phyloP scores from a whole-genome alignment of 805 yeast species.

The Candida bentonensis region DNA sequence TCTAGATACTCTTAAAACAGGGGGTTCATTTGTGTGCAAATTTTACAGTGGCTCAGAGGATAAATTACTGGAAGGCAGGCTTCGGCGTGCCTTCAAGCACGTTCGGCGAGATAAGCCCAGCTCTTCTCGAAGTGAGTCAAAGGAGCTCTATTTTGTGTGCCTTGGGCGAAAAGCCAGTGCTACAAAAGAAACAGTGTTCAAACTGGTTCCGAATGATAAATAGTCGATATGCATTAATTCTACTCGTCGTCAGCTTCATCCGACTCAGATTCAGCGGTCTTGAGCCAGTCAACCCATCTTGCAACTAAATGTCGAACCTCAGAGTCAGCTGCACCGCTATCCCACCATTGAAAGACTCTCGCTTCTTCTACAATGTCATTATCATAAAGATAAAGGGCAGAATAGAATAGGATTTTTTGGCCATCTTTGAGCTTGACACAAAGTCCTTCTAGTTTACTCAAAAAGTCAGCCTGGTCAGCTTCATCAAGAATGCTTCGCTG shows the following conservation, averaged over 20 bases:
- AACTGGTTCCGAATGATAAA: background rate
- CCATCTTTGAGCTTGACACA: conserved; percentile 29
- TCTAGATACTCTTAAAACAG: conserved; percentile 49
- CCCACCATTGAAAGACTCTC: conserved; percentile 74
- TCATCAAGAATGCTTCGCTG: conserved; percentile 72
- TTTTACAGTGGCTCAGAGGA: conserved; percentile 79
- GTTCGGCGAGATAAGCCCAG: conserved; percentile 67
- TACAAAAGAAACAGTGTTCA: background rate
- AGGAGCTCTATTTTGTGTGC: conserved; percentile 72
- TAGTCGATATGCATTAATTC: background rate
- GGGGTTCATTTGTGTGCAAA: conserved; percentile 71
- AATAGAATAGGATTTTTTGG: conserved; percentile 33
- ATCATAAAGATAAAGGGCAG: conserved; percentile 57
- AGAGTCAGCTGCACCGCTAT: conserved; percentile 28
- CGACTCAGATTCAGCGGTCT: conserved; percentile 57
- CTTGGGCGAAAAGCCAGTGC: conserved; percentile 10
- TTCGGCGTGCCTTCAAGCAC: conserved; percentile 42
- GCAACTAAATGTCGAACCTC: conserved; percentile 42
- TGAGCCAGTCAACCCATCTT: conserved; percentile 79
- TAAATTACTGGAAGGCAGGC: conserved; percentile 39
- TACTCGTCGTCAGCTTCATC: conserved; percentile 24
- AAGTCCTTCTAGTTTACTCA: conserved; percentile 31
- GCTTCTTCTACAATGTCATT: conserved; percentile 75
- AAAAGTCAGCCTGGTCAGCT: conserved; percentile 65
- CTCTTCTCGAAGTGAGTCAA: conserved; percentile 66